Evolutionary conservation across 768 basidiomycete species (phyloP), one percentile per base, ranked within the genome.

Genomic region (Podaxis sp.): DNA sequence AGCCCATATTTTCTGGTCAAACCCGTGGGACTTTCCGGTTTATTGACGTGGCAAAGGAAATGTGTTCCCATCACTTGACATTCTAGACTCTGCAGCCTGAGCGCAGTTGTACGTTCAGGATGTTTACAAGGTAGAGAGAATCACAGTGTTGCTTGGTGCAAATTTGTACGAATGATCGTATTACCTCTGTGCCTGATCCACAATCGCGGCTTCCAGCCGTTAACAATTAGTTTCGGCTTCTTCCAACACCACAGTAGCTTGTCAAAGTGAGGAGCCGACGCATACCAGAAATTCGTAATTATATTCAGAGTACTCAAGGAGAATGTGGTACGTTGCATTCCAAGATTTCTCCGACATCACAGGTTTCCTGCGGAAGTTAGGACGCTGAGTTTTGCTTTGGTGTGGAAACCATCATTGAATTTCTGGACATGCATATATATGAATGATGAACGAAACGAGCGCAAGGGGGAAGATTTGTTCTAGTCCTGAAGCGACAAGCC

Each of bases 31-130:
- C 66, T 73, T 73, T 70, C 62, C 48, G 54, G 42, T 65, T 63
- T 66, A 70, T 71, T 72, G 77, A 79, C 78, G 78, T 79, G 78
- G 77, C 77, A 78, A 22, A 19, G 36, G 3, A 11, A 26, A 58
- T 48, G 40, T 22, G 11, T 26, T 46, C 19, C 17, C 42, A 24
- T 24, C 24, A 15, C 12, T 12, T 6, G 42, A 28, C 22, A 36
- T 15, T 19, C 4, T 8, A 22, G 19, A 19, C n/a, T 46, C 19
- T n/a, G 44, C 5, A 46, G 44, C 17, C 8, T 15, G 7, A 46
- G 44, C 2, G 44, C 17, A 46, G 19, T 46, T 46, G 44, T 17
- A 6, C 44, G 9, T 19, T 46, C n/a, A 19, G n/a, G 44, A 8
- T 46, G 19, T 46, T 9, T 22, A 6, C 44, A 17, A 46, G 17